A percentile compares a stretch with the other conserved stretches of the same genome.
phyloP scores from a whole-genome alignment of 2,329 filamentous ascomycete genomes.

The Cytospora mali region DNA sequence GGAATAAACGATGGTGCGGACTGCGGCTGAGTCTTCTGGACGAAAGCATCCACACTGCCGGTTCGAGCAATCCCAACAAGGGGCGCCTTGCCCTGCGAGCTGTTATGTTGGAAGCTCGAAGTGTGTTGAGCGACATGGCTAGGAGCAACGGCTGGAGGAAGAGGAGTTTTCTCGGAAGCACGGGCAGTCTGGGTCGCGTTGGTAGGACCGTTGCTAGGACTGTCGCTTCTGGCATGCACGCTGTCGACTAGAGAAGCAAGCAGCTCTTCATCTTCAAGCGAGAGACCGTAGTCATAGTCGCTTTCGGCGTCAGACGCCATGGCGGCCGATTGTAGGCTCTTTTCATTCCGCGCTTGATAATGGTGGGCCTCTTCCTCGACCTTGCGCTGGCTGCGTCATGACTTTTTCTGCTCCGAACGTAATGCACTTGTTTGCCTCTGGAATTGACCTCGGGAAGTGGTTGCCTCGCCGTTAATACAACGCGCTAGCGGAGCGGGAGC shows the following conservation, averaged over 20 bases:
- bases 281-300: slow-evolving; percentile 52
- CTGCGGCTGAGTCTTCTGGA: slow-evolving; percentile 20
- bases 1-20: slow-evolving; percentile 21
- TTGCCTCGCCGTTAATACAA: background rate
- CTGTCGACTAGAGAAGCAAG: slow-evolving; percentile 34
- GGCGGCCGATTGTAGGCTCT: slow-evolving; percentile 11
- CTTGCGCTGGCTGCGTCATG: slow-evolving; percentile 21
- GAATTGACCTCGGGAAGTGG: slow-evolving; percentile 6
- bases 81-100: slow-evolving; percentile 18
- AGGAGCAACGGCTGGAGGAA: background rate
- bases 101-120: slow-evolving; percentile 8
- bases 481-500: slow-evolving; percentile 14
- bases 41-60: slow-evolving; percentile 21
- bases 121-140: slow-evolving; percentile 14
- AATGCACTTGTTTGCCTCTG: background rate
- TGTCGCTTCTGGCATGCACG: too few relatives aligned
- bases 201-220: background rate
- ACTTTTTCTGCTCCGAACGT: slow-evolving; percentile 7
- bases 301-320: slow-evolving; percentile 40
- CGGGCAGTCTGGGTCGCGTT: background rate
- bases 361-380: slow-evolving; percentile 24
- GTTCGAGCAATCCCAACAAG: slow-evolving; percentile 28
- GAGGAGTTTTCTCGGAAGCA: background rate
- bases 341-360: slow-evolving; percentile 17
- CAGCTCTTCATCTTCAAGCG: slow-evolving; percentile 49